Conservation (phyloP, 2,329 filamentous ascomycete genomes). For the Microsporum canis region DNA sequence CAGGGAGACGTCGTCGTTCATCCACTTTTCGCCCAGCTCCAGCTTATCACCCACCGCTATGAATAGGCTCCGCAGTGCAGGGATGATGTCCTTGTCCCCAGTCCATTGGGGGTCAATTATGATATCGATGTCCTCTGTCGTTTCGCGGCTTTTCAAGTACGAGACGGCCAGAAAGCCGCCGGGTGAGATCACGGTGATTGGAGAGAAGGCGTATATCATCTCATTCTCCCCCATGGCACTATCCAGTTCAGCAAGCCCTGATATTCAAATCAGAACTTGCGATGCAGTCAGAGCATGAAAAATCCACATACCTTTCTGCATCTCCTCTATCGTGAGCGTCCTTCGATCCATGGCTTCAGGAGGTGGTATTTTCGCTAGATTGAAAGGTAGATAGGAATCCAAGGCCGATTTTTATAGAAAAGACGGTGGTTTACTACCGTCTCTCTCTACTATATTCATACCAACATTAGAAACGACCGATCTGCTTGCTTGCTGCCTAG, state of each 20-base stretch:
- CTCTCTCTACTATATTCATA: no score
- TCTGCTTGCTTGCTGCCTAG: no score
- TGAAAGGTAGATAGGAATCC: no score
- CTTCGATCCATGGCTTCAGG: not conserved
- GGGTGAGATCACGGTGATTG: constrained; percentile 10
- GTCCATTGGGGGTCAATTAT: constrained; percentile 19
- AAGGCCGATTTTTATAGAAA: no score
- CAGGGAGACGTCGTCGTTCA: constrained; percentile 23
- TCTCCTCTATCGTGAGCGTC: not conserved
- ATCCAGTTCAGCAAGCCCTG: constrained; percentile 16
- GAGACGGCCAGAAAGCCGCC: constrained; percentile 13
- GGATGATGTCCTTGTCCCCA: constrained; percentile 23
- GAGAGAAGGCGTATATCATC: constrained; percentile 5
- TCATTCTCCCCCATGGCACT: constrained; percentile 21
- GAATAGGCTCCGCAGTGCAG: constrained; percentile 20
- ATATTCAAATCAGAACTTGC: not conserved
- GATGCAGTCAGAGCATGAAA: not conserved
- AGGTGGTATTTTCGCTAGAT: no score
- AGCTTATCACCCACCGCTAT: constrained; percentile 17
- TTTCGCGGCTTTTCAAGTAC: constrained; percentile 9
- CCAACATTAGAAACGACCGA: no score
- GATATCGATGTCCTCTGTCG: constrained; percentile 13
- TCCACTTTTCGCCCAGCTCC: constrained; percentile 6
- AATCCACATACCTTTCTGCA: not conserved
- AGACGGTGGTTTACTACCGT: no score